Base-by-base conservation (phyloP, 768 basidiomycete genomes). In the Boletus sensibilis region DNA sequence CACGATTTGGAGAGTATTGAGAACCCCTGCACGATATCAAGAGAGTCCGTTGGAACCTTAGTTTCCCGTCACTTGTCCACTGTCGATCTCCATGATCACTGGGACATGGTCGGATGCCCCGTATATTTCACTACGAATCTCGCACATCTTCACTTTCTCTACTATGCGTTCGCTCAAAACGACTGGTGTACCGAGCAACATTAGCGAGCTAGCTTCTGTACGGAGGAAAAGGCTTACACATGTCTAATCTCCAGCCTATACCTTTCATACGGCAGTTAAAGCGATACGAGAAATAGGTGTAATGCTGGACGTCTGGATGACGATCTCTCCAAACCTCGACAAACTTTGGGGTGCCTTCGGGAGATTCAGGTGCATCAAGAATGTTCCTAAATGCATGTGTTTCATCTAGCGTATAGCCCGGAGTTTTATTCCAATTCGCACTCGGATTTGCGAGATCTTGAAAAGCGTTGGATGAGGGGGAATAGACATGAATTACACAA, bases 21-120 rank as follows among this genome's bases (percentile, higher is more conserved):
- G 21, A n/a, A 75, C 54, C 8, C 10, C 37, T n/a, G 21, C 21
- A 55, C 9, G 40, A 21, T 41, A 25, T 51, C 42, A 43, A 16
- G 20, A n/a, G 5, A 23, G 37, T 20, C 27, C 7, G 5, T 46
- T 12, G 44, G 18, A 18, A 13, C 12, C 41, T 41, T 56, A 38
- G 48, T 53, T 42, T 37, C 59, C 57, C 54, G 61, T 62, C 52
- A 81, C 56, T 73, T 65, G 45, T 58, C 56, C 68, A 13, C 79
- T 82, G 31, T 82, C 78, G 46, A 92, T 78, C 66, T 95, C 93
- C 73, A 94, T 72, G 13, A 90, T 82, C 18, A 94, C 70, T 6
- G 93, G 93, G 59, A 88, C 82, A 68, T 94, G 92, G 65, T 94
- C 92, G 29, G 90, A 92, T 34, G 90, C 92, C 13, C 92, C 92